A percentile compares a stretch with the other conserved stretches of the same genome.
These are phyloP conservation scores for Yamadazyma scolyti DNA, from an alignment of 805 yeast genomes.

Conservation along the genomic window DNA sequence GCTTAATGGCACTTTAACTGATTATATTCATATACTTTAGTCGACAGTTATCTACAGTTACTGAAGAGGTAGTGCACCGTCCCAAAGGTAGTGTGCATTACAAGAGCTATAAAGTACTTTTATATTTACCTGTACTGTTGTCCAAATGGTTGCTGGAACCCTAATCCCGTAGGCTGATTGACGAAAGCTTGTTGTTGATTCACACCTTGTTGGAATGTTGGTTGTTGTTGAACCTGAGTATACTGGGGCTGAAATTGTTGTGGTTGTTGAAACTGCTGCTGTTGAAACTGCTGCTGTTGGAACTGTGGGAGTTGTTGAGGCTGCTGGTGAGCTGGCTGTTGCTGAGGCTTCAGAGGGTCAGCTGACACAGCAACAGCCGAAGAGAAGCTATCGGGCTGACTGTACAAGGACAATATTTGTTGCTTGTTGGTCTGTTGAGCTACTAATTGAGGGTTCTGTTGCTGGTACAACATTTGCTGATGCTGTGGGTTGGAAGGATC, in stretches of 20 bases:
- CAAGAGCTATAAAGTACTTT: no score
- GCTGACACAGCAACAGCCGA: slow-evolving; percentile 25
- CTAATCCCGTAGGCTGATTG: slow-evolving; percentile 16
- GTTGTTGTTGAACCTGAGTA: slow-evolving; percentile 5
- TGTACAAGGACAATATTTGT: slow-evolving; percentile 38
- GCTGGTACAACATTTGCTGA: slow-evolving; percentile 34
- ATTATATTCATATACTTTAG: no score
- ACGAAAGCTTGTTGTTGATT: slow-evolving; percentile 8
- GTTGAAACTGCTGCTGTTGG: slow-evolving; percentile 4
- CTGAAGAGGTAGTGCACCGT: no score
- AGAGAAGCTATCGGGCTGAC: slow-evolving; percentile 28
- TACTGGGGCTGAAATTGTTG: slow-evolving; percentile 11
- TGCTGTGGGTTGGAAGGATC: slow-evolving; percentile 46
- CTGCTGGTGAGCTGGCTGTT: slow-evolving; percentile 8
- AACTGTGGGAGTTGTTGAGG: slow-evolving; percentile 11
- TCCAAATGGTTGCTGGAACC: slow-evolving; percentile 13
- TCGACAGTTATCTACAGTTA: no score
- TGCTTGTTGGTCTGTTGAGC: slow-evolving; percentile 38
- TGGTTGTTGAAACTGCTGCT: slow-evolving; percentile 6
- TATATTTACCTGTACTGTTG: slow-evolving; percentile 1
- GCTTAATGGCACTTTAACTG: no score
- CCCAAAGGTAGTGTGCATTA: no score
- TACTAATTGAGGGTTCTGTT: slow-evolving; percentile 29
- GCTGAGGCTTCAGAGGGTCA: slow-evolving; percentile 7
- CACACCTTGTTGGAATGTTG: slow-evolving; percentile 10